Base-by-base conservation (phyloP, 208 protist species). In the Trypanosoma caninum region DNA sequence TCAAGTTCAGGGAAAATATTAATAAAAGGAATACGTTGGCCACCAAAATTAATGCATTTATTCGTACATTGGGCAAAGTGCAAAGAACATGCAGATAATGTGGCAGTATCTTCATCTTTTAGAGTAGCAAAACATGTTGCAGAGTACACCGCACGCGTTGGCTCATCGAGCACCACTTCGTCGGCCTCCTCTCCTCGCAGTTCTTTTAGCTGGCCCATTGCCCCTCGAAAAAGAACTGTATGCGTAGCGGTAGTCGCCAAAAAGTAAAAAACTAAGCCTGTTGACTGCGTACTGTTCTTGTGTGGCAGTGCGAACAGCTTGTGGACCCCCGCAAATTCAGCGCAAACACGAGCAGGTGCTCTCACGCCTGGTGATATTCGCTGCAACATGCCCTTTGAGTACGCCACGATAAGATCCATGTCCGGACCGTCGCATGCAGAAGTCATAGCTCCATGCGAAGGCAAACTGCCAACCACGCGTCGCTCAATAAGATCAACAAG, bases 401-500 rank as follows among this genome's bases (percentile, higher is more conserved):
- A 69, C 1, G 72, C n/a, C 27, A 65, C 61, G 30, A 78, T 48
- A 16, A 88, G 61, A 55, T 76, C 75, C 48, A 59, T 68, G 68
- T 66, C 61, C 18, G 66, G 64, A 1, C 71, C 74, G 38, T 66
- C 63, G 71, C 84, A 84, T 0, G 82, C 72, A n/a, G 67, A 63
- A 22, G 76, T 82, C 78, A 91, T 81, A 4, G 84, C 72, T 0
- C 80, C 84, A 18, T 76, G 56, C 3, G 72, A 73, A 7, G 57
- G 23, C 53, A 85, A 23, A 5, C 65, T 47, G 6, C 73, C 78
- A 6, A 88, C 78, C 27, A 80, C 75, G 35, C 69, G 53, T 4
- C 70, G 72, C 37, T 48, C 51, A 6, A 78, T 53, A 8, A 93
- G 61, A 57, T 93, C 82, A 16, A 93, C 76, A 7, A 89, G 40